Percentiles rank a stretch among this genome's conserved stretches.
Conservation (phyloP, 1,284 basidiomycete species). For the Neolentinus lepideus region DNA sequence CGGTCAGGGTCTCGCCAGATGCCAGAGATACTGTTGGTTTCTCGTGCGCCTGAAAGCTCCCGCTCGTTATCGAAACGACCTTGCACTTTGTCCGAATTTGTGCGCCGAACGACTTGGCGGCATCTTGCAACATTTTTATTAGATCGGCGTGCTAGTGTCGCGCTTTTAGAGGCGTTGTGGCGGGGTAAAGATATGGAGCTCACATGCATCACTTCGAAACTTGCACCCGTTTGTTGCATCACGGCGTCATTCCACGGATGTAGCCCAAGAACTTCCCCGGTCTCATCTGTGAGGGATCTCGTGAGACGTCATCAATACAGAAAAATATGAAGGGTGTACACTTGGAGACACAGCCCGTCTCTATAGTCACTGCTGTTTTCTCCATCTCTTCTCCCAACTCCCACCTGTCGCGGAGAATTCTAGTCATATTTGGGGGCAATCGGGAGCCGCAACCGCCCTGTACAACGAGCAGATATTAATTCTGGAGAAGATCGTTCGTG, state of each 20-base stretch:
- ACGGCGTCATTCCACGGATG: neutral
- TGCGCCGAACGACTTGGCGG: conserved; percentile 16
- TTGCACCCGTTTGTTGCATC: neutral
- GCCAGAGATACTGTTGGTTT: conserved; percentile 17
- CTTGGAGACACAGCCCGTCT: neutral
- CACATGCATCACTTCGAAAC: neutral
- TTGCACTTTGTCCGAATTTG: conserved; percentile 10
- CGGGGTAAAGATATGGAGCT: neutral
- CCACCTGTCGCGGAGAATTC: conserved; percentile 46
- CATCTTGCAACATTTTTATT: conserved; percentile 15
- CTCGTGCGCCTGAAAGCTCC: conserved; percentile 3
- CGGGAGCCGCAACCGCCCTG: conserved; percentile 35
- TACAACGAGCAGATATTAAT: conserved; percentile 7
- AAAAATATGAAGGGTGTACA: neutral
- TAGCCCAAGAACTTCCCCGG: neutral
- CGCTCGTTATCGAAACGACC: conserved; percentile 10
- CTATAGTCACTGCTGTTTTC: neutral
- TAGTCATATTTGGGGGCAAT: conserved; percentile 48
- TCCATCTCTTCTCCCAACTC: conserved; percentile 34
- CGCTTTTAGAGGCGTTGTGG: neutral
- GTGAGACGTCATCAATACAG: neutral
- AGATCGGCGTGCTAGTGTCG: conserved; percentile 18
- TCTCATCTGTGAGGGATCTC: neutral
- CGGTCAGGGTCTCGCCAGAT: conserved; percentile 18
- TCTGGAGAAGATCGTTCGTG: neutral